Percentiles rank a stretch among this genome's conserved stretches.
Evolutionary conservation across 83 land plant species (phyloP).

Genomic region (Picea mariana): DNA sequence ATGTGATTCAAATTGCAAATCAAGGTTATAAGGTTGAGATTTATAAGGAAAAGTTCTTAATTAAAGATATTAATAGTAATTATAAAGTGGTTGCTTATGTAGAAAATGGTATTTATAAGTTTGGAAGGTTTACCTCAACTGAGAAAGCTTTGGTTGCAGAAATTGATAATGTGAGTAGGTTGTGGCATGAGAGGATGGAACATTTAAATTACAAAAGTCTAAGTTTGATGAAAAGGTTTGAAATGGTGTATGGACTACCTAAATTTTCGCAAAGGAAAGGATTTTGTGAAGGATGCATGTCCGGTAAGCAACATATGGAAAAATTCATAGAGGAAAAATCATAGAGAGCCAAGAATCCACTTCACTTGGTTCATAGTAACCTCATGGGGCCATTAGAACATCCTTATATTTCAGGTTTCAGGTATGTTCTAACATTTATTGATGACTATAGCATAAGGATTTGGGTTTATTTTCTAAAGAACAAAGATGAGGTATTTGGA

Average conservation of each 20-base stretch:
- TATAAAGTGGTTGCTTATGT: neutral
- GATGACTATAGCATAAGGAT: neutral
- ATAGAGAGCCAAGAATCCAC: neutral
- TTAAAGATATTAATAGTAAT: neutral
- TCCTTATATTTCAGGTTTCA: neutral
- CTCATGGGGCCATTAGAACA: neutral
- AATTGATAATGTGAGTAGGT: neutral
- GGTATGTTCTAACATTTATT: neutral
- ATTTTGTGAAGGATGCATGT: neutral
- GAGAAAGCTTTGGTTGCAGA: neutral
- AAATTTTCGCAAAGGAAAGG: neutral
- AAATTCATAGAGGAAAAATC: neutral
- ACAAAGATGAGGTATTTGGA: neutral
- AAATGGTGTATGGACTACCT: neutral
- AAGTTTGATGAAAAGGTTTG: neutral
- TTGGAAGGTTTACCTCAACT: neutral
- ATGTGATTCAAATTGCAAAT: neutral
- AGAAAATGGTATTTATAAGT: neutral
- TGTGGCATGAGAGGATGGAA: neutral
- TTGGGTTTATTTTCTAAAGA: neutral
- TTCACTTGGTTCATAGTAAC: neutral
- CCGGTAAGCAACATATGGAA: neutral
- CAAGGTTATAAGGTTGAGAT: neutral
- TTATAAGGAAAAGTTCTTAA: neutral
- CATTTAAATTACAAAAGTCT: neutral